phyloP scores from a whole-genome alignment of 208 protist genomes.

The Crithidia expoeki region DNA sequence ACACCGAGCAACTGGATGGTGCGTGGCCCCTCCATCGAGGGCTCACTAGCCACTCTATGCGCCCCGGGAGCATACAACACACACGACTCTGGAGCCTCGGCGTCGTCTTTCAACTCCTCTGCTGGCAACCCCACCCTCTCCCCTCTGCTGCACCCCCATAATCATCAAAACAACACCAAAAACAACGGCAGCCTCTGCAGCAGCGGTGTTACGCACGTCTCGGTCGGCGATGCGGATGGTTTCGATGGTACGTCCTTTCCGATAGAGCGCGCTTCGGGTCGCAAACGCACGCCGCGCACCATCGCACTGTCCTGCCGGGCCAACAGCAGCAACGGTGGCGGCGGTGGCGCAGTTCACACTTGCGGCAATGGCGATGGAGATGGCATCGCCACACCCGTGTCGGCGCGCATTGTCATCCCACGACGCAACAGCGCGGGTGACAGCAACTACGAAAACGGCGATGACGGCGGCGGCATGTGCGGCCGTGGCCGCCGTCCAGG shows the following conservation, averaged over 20 bases:
- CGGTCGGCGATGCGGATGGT: neutral
- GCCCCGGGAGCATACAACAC: neutral
- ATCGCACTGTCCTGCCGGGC: neutral
- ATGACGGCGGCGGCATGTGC: neutral
- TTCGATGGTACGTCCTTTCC: neutral
- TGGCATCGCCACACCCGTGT: slow-evolving; percentile 1
- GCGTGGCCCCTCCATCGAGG: neutral
- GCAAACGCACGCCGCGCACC: slow-evolving; percentile 17
- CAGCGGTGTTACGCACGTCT: neutral
- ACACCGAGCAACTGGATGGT: slow-evolving; percentile 25
- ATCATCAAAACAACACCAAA: neutral
- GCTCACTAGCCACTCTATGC: neutral
- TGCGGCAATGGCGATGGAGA: neutral
- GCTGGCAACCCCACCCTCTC: slow-evolving; percentile 16
- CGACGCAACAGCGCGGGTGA: slow-evolving; percentile 4
- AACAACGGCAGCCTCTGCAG: slow-evolving; percentile 3
- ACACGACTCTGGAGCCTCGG: neutral
- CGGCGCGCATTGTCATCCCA: slow-evolving; percentile 6
- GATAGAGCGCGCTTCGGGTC: slow-evolving; percentile 13
- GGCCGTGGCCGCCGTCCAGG: neutral
- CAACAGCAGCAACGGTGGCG: neutral
- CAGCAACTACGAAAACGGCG: slow-evolving; percentile 2
- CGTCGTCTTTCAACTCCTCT: slow-evolving; percentile 17
- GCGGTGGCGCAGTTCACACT: neutral
- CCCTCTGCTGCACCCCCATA: slow-evolving; percentile 10